Base-by-base conservation (phyloP, 2,329 filamentous ascomycete species). In the Penicillium sp. region DNA sequence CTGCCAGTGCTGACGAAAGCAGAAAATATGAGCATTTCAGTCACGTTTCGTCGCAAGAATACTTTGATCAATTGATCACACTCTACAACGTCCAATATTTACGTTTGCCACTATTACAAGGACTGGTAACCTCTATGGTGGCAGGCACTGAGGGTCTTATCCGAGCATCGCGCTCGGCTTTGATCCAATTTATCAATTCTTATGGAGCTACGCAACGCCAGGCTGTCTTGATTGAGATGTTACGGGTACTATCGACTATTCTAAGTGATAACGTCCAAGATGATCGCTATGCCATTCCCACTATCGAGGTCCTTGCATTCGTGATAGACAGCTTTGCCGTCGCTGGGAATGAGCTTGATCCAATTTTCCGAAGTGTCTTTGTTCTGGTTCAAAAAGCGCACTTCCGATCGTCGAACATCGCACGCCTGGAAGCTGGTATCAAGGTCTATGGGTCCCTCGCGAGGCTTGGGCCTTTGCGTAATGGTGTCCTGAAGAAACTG, bases 321-420 rank as follows among this genome's bases (percentile, higher is more conserved):
- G 73, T 97, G 29, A 81, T 95, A 69, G 85, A 92, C 74, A 80
- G 77, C 58, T 70, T 76, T 62, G 52, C 70, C n/a, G 45, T 47
- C 16, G 43, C 57, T 13, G 51, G 48, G 76, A 10, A 68, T 79
- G 46, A 76, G 81, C 59, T 76, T 73, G 69, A 69, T 62, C 24
- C 75, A 7, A 77, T 79, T 50, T 82, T 81, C 66, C 83, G 83
- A 54, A 78, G 71, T 6, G 73, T 96, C 3, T 90, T 91, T 53
- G 76, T 85, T 6, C 77, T 85, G 33, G 83, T 87, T 4, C 90
- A 95, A 65, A 90, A 87, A 70, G 82, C 88, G 0, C 88, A 92
- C 58, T 92, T 88, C 76, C 93, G 92, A 73, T 88, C 87, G 1
- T 85, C 87, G 18, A 94, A 90, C 68, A 83, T 96, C 41, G 83